Base-by-base conservation (phyloP, 2,329 filamentous ascomycete genomes). In the Penicillium sp. region DNA sequence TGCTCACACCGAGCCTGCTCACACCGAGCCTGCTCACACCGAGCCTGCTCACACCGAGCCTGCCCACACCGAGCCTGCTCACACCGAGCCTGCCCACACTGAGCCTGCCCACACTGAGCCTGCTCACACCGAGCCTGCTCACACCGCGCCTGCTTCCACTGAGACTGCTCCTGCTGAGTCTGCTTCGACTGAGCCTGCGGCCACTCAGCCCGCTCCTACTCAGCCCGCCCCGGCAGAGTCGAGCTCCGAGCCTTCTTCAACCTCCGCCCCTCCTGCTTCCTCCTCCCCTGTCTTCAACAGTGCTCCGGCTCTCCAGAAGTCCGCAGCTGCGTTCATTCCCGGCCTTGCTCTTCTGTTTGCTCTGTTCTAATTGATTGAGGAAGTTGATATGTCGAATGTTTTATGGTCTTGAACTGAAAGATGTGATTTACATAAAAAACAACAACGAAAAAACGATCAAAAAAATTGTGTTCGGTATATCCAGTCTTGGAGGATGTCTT, bases 291-390 rank as follows among this genome's bases (percentile, higher is more conserved):
- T 16, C 8, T 66, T 57, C 38, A 66, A 63, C 40, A 56, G 55
- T 19, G 59, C 61, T 36, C 51, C 61, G 2, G 51, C 59, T 45
- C 58, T 56, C 47, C 53, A 62, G 44, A 59, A 51, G 19, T 59
- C 60, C 3, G 9, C 60, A 16, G 49, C 51, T 9, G 59, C 55
- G 13, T 34, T 63, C 4, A 43, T 66, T 3, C 61, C 61, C 18
- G 58, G 56, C 14, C 14, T 66, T 0, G 50, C 53, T 19, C 38
- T 63, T 19, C 44, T 60, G n/a, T 47, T 60, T 44, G 58, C 56
- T 23, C 43, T 66, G 32, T 27, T 63, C 38, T 66, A 56, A 62
- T 35, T 27, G 39, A 5, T 13, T n/a, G 8, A 7, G n/a, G n/a
- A 36, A 32, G 10, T 47, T 47, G 34, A 47, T 13, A 10, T 29